phyloP scores from a whole-genome alignment of 495 filamentous ascomycete genomes.

The Staphylotrichum longicolle region DNA sequence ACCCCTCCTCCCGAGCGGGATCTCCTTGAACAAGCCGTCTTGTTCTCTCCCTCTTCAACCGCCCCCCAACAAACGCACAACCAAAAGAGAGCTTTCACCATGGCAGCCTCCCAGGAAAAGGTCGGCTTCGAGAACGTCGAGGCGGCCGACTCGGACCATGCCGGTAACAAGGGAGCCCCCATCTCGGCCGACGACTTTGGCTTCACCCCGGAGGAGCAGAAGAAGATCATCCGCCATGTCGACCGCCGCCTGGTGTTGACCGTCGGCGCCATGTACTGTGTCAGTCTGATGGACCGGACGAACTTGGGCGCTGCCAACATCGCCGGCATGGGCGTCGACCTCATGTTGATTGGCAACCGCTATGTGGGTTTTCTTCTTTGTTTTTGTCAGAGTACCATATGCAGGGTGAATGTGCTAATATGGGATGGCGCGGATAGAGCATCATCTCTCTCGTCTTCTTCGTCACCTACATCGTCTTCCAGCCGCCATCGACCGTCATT shows the following conservation, averaged over 20 bases:
- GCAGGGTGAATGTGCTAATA: background rate
- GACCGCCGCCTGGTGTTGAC: slow-evolving; percentile 63
- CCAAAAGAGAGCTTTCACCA: background rate
- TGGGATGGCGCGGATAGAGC: slow-evolving; percentile 35
- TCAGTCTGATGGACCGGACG: slow-evolving; percentile 66
- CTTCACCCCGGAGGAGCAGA: slow-evolving; percentile 40
- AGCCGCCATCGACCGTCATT: slow-evolving; percentile 57
- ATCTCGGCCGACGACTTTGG: slow-evolving; percentile 29
- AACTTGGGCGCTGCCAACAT: slow-evolving; percentile 64
- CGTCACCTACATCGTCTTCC: slow-evolving; percentile 62
- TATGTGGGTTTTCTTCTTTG: slow-evolving; percentile 29
- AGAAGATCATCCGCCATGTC: slow-evolving; percentile 55
- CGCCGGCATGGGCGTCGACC: slow-evolving; percentile 58
- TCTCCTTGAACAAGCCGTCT: background rate
- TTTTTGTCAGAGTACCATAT: background rate
- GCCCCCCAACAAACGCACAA: too few relatives aligned
- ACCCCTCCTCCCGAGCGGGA: background rate
- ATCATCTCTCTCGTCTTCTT: slow-evolving; percentile 65
- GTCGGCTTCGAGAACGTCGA: slow-evolving; percentile 21
- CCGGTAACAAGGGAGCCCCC: background rate
- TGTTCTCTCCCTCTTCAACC: background rate
- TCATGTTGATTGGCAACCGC: slow-evolving; percentile 43
- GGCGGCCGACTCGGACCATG: slow-evolving; percentile 16
- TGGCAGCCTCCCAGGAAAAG: slow-evolving; percentile 20
- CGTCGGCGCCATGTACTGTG: slow-evolving; percentile 63